These are phyloP conservation scores for Nicotiana attenuata DNA, from an alignment of 257 asterid species.

Conservation along the genomic window DNA sequence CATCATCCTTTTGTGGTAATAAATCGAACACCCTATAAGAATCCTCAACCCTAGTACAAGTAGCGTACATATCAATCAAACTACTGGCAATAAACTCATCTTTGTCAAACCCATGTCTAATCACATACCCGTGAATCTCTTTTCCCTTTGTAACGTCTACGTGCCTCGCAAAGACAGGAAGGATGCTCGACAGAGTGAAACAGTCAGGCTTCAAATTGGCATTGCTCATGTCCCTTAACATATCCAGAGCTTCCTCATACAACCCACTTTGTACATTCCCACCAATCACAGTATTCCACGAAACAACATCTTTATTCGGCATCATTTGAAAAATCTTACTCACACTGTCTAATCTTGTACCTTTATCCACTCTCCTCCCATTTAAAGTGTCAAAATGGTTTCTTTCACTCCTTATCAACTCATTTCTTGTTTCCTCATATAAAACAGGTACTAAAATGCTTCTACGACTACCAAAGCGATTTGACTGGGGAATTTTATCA, in stretches of 20 bases:
- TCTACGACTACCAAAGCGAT: not conserved
- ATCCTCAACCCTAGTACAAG: conserved; percentile 59
- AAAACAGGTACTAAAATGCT: not conserved
- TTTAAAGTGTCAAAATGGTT: not conserved
- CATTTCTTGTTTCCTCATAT: conserved; percentile 8
- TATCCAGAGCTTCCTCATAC: conserved; percentile 52
- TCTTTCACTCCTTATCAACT: conserved; percentile 3
- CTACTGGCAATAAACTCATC: conserved; percentile 71
- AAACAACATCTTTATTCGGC: conserved; percentile 70
- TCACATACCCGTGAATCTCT: conserved; percentile 78
- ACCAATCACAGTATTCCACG: conserved; percentile 85
- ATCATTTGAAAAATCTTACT: conserved; percentile 64
- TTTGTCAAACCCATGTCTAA: conserved; percentile 53
- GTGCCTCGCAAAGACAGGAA: conserved; percentile 53
- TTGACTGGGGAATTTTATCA: conserved; percentile 41
- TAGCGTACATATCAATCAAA: conserved; percentile 91
- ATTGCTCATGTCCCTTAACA: conserved; percentile 61
- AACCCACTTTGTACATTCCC: conserved; percentile 53
- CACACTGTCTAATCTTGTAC: conserved; percentile 36
- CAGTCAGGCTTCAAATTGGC: conserved; percentile 61
- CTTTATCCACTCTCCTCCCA: conserved; percentile 22
- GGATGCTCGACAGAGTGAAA: conserved; percentile 68
- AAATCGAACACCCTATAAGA: conserved; percentile 47
- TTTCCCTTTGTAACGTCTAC: conserved; percentile 63
- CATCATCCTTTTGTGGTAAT: conserved; percentile 50